These are phyloP conservation scores for Sinapis alba DNA, from an alignment of 441 rosid genomes.

Conservation along the genomic window DNA sequence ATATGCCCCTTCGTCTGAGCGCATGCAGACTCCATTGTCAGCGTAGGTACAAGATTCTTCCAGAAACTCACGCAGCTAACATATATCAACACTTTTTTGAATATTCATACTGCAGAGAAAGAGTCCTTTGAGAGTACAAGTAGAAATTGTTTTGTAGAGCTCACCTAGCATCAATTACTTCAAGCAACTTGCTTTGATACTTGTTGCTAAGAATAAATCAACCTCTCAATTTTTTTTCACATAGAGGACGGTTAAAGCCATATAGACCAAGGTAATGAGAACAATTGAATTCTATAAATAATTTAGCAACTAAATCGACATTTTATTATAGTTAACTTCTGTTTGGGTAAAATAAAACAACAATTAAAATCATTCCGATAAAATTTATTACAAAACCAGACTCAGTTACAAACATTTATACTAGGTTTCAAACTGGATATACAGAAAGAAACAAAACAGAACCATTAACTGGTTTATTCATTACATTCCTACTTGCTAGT, in stretches of 20 bases:
- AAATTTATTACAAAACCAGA: neutral
- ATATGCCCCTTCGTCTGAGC: neutral
- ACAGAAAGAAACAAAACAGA: neutral
- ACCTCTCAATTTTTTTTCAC: neutral
- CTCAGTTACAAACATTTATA: neutral
- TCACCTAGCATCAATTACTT: neutral
- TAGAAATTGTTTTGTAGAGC: neutral
- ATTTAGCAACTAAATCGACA: neutral
- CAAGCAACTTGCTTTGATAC: neutral
- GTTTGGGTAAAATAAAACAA: neutral
- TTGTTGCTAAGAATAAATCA: neutral
- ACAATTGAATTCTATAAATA: neutral
- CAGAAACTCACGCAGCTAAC: neutral
- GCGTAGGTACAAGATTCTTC: neutral
- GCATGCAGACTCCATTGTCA: neutral
- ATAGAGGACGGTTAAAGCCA: neutral
- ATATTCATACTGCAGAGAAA: neutral
- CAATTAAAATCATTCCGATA: neutral
- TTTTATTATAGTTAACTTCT: neutral
- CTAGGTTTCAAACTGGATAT: neutral
- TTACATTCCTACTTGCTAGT: neutral
- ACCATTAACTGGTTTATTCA: neutral
- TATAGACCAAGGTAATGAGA: neutral
- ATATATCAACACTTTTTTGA: neutral
- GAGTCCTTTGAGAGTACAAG: neutral